A percentile compares a stretch with the other conserved stretches of the same genome.
These are phyloP conservation scores for Calonectria naviculata DNA, from an alignment of 2,329 filamentous ascomycete species.

Conservation along the genomic window DNA sequence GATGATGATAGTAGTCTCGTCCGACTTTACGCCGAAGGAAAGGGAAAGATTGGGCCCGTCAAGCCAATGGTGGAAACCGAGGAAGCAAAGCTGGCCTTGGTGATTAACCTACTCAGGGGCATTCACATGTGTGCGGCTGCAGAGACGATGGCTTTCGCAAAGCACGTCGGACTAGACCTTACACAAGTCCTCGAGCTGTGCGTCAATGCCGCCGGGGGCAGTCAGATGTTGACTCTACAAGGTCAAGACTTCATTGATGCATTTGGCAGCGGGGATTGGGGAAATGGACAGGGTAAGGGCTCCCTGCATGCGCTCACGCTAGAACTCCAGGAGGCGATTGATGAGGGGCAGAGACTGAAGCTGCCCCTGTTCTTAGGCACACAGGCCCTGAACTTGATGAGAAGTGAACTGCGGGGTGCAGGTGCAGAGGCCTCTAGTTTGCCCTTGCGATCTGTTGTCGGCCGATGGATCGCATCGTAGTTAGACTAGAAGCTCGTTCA, in stretches of 20 bases:
- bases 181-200: slow-evolving; percentile 21
- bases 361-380: slow-evolving; percentile 10
- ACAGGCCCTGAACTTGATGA: slow-evolving; percentile 2
- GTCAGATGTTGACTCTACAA: background rate
- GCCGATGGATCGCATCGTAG: background rate
- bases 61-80: background rate
- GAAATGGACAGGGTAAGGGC: background rate
- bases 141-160: slow-evolving; percentile 12
- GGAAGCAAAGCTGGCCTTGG: slow-evolving; percentile 4
- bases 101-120: slow-evolving; percentile 11
- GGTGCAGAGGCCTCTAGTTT: background rate
- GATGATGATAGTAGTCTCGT: slow-evolving; percentile 15
- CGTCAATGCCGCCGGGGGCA: slow-evolving; percentile 15
- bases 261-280: background rate
- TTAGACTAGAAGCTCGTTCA: background rate
- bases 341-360: slow-evolving; percentile 7
- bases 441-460: background rate
- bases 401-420: background rate
- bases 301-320: background rate
- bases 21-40: slow-evolving; percentile 8
- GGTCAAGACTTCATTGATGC: background rate
- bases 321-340: slow-evolving; percentile 3
- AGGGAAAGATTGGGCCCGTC: background rate
- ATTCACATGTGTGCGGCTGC: slow-evolving; percentile 20
- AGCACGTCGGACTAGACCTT: slow-evolving; percentile 9